Conservation (phyloP, 1,284 basidiomycete species). For the Cystobasidium sp. region DNA sequence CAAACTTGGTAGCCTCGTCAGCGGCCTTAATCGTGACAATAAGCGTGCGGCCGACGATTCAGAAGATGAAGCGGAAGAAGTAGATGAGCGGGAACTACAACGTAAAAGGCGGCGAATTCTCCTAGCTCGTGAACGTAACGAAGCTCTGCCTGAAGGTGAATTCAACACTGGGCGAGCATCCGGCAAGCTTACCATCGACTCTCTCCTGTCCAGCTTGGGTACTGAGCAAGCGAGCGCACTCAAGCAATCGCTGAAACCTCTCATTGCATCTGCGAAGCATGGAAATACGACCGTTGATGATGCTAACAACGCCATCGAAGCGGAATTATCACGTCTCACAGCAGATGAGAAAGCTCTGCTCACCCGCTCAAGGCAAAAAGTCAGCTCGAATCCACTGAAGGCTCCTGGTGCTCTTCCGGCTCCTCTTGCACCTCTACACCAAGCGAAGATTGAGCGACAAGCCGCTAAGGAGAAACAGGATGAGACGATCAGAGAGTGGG, state of each 20-base stretch:
- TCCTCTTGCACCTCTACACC: slow-evolving; percentile 80
- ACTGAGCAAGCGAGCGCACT: slow-evolving; percentile 55
- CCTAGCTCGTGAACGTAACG: slow-evolving; percentile 67
- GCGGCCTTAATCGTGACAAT: slow-evolving; percentile 67
- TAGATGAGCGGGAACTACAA: slow-evolving; percentile 43
- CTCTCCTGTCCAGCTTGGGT: slow-evolving; percentile 70
- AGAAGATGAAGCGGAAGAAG: slow-evolving; percentile 41
- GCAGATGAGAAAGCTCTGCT: slow-evolving; percentile 51
- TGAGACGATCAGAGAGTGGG: slow-evolving; percentile 92
- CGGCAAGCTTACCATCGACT: slow-evolving; percentile 70
- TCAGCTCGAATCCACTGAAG: slow-evolving; percentile 61
- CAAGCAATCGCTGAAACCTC: slow-evolving; percentile 64
- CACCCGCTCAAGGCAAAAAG: slow-evolving; percentile 10
- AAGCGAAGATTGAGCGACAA: slow-evolving; percentile 87
- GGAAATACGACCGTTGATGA: slow-evolving; percentile 50
- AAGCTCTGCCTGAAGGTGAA: slow-evolving; percentile 70
- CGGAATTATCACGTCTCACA: slow-evolving; percentile 55
- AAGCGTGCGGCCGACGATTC: slow-evolving; percentile 60
- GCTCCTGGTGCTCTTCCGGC: slow-evolving; percentile 72
- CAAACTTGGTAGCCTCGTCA: slow-evolving; percentile 72
- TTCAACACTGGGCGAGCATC: slow-evolving; percentile 57
- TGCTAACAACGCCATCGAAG: slow-evolving; percentile 45
- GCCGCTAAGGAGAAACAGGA: slow-evolving; percentile 94
- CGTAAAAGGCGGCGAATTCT: slow-evolving; percentile 50
- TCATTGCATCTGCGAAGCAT: slow-evolving; percentile 67